Evolutionary conservation across 2,329 filamentous ascomycete genomes (phyloP).

Genomic region (Beauveria sp.): DNA sequence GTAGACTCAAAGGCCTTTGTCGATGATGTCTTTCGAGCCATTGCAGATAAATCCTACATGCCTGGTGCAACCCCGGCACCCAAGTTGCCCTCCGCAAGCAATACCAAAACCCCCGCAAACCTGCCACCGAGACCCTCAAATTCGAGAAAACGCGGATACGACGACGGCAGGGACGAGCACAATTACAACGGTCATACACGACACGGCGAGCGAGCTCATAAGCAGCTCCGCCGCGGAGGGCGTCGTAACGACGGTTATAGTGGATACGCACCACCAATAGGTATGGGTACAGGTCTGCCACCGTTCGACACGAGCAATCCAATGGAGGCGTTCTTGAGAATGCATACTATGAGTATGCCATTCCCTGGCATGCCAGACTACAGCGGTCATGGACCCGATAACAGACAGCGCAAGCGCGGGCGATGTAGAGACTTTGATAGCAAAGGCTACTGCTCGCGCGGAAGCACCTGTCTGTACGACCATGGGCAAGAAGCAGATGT

Average conservation of each 20-base stretch:
- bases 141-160: conserved; percentile 29
- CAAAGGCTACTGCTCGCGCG: conserved; percentile 64
- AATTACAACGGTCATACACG: conserved; percentile 16
- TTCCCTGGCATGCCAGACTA: conserved; percentile 33
- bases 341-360: conserved; percentile 49
- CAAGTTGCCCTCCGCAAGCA: conserved; percentile 12
- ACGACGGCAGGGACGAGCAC: conserved; percentile 21
- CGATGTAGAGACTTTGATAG: conserved; percentile 64
- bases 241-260: conserved; percentile 20
- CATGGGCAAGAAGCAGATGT: conserved; percentile 50
- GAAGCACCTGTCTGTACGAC: conserved; percentile 60
- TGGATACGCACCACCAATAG: conserved; percentile 3
- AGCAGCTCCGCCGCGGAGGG: conserved; percentile 52
- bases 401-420: conserved; percentile 30
- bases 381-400: conserved; percentile 21
- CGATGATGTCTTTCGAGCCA: conserved; percentile 60
- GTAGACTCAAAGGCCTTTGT: conserved; percentile 48
- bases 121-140: conserved; percentile 11
- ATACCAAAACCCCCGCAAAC: conserved; percentile 13
- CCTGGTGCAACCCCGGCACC: conserved; percentile 44
- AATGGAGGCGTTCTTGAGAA: conserved; percentile 52
- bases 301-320: conserved; percentile 53
- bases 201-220: conserved; percentile 41
- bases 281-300: conserved; percentile 24
- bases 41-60: conserved; percentile 54